Percentiles rank a stretch among this genome's conserved stretches.
Conservation (phyloP, 805 yeast species). For the Myxozyma sirexii region DNA sequence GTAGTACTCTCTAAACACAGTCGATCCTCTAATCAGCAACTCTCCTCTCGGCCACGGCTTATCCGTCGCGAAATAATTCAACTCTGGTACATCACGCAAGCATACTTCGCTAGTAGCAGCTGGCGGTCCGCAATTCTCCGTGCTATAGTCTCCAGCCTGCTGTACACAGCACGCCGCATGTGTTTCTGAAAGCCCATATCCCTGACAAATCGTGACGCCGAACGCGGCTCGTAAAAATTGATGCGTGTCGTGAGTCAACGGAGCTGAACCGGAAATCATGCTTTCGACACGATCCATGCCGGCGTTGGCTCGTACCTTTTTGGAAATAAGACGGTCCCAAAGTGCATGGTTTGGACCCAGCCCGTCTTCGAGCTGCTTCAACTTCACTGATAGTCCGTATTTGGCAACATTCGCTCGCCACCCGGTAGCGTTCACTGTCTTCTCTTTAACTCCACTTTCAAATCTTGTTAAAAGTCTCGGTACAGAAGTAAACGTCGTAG, state of each 20-base stretch:
- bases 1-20: slow-evolving; percentile 59
- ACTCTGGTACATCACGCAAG: slow-evolving; percentile 64
- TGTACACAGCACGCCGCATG: slow-evolving; percentile 37
- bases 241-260: slow-evolving; percentile 64
- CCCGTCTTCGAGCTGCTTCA: slow-evolving; percentile 43
- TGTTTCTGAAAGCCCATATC: slow-evolving; percentile 73
- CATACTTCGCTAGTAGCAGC: slow-evolving; percentile 60
- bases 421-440: slow-evolving; percentile 50
- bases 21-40: slow-evolving; percentile 64
- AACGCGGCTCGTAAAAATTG: slow-evolving; percentile 64
- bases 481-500: slow-evolving; percentile 57
- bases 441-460: slow-evolving; percentile 61
- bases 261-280: slow-evolving; percentile 66
- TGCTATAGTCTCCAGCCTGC: slow-evolving; percentile 49
- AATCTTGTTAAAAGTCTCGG: slow-evolving; percentile 67
- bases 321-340: slow-evolving; percentile 46
- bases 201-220: slow-evolving; percentile 60
- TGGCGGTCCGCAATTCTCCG: slow-evolving; percentile 64
- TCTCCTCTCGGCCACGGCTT: slow-evolving; percentile 59
- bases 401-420: slow-evolving; percentile 49
- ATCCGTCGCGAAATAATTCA: slow-evolving; percentile 53
- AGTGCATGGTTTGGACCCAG: slow-evolving; percentile 45
- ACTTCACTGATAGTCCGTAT: slow-evolving; percentile 49
- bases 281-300: slow-evolving; percentile 52
- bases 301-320: slow-evolving; percentile 51